phyloP scores from a whole-genome alignment of 2,329 filamentous ascomycete species.

The Fusarium duplospermum region DNA sequence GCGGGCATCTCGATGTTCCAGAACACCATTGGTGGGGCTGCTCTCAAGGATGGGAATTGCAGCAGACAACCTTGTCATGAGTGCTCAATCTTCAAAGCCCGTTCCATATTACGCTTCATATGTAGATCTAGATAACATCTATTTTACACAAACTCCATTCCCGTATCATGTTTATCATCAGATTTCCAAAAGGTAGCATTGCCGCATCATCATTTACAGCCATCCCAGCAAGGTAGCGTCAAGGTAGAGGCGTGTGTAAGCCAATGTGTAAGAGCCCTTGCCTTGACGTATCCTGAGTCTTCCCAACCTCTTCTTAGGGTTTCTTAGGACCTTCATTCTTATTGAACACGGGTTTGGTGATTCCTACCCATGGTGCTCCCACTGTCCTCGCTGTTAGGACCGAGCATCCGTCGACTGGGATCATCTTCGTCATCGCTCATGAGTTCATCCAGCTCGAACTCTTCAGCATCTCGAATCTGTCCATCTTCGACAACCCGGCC shows the following conservation, averaged over 20 bases:
- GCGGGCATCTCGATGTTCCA: conserved; percentile 22
- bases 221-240: background rate
- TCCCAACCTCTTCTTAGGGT: background rate
- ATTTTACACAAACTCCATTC: background rate
- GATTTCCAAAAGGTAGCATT: background rate
- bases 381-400: conserved; percentile 16
- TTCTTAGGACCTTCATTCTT: background rate
- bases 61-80: background rate
- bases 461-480: conserved; percentile 82
- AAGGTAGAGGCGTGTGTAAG: background rate
- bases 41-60: background rate
- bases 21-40: conserved; percentile 12
- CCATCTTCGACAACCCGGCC: conserved; percentile 59
- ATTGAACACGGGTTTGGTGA: conserved; percentile 35
- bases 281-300: background rate
- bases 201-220: background rate
- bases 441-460: conserved; percentile 92
- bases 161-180: background rate
- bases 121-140: conserved; percentile 5
- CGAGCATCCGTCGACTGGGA: conserved; percentile 53
- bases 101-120: background rate
- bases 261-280: background rate
- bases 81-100: background rate
- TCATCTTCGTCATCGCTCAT: conserved; percentile 89
- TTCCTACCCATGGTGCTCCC: conserved; percentile 51